Evolutionary conservation across 2,329 filamentous ascomycete species (phyloP), one percentile per base, ranked within the genome.

Genomic region (Alternaria brassicae): DNA sequence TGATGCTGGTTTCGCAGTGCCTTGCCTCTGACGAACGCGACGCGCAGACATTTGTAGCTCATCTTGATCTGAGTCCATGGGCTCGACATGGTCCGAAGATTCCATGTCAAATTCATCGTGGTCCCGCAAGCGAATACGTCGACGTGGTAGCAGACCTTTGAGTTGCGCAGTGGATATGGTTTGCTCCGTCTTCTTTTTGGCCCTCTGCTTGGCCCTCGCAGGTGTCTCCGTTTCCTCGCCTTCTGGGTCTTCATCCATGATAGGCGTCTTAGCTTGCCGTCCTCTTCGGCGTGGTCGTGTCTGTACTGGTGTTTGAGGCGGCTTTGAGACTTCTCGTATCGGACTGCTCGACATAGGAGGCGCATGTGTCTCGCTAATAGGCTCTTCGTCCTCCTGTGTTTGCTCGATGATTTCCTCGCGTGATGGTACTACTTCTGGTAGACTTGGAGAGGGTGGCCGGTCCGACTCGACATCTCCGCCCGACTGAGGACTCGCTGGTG

Each of bases 61-160:
- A 49, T 82, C 80, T 59, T 81, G 76, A 48, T 81, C 80, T 4
- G 76, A 75, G 47, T 78, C 75, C 21, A 68, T 53, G 19, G 64
- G 66, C 37, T 62, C 67, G 9, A 70, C 65, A n/a, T 75, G 73
- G 28, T 75, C 75, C 8, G 74, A 78, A 10, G 73, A 76, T 2
- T 76, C 71, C 6, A 83, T 63, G 53, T 82, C 79, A 59, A 78
- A 82, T 28, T 80, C 77, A 51, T 76, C 72, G 53, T 66, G 64
- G 56, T 77, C 70, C 28, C 58, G 63, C 21, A 70, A 58, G 49
- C 69, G 73, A 34, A 66, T 73, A 21, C 78, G 71, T 54, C 80
- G 74, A 58, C 79, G 81, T 10, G 81, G 81, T 15, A 83, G 72
- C 7, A 83, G 66, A 6, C 75, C 72, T 61, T 82, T 80, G 19